phyloP scores from a whole-genome alignment of 192 early-diverging fungal species.

The Umbelopsis sp. region DNA sequence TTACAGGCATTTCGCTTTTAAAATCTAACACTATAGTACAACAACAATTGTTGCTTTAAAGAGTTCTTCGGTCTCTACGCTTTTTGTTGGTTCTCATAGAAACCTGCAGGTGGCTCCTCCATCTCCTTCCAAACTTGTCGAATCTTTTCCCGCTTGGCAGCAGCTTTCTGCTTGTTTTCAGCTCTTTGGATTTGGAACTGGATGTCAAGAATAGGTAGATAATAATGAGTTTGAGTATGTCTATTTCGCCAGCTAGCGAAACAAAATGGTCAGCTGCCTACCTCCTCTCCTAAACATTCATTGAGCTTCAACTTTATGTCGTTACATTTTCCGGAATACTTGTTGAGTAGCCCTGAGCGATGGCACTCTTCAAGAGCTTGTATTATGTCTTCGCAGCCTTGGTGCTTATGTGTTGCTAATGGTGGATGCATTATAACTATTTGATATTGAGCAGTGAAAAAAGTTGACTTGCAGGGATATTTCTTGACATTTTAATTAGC shows the following conservation, averaged over 20 bases:
- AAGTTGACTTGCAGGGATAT: not conserved
- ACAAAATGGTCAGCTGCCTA: conserved; percentile 19
- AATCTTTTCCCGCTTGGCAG: conserved; percentile 47
- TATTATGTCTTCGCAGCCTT: conserved; percentile 55
- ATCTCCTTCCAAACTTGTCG: conserved; percentile 58
- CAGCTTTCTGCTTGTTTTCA: conserved; percentile 45
- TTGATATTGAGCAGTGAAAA: not conserved
- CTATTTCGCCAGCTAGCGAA: not conserved
- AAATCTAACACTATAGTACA: conserved; percentile 20
- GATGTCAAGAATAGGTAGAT: not conserved
- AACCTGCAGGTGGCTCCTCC: conserved; percentile 46
- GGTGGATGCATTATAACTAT: conserved; percentile 42
- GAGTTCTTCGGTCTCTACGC: not conserved
- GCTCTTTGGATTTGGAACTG: conserved; percentile 53
- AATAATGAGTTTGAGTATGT: not conserved
- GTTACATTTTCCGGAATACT: conserved; percentile 57
- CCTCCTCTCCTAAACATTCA: conserved; percentile 55
- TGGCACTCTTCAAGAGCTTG: conserved; percentile 58
- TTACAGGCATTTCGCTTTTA: not conserved
- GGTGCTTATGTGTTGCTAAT: conserved; percentile 42
- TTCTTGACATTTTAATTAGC: not conserved
- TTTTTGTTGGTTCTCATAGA: not conserved
- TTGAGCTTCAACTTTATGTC: conserved; percentile 52
- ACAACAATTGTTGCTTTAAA: not conserved
- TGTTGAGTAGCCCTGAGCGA: conserved; percentile 47